Percentiles rank a stretch among this genome's conserved stretches.
phyloP scores from a whole-genome alignment of 108 stramenopile species.

The Aurantiochytrium sp. region DNA sequence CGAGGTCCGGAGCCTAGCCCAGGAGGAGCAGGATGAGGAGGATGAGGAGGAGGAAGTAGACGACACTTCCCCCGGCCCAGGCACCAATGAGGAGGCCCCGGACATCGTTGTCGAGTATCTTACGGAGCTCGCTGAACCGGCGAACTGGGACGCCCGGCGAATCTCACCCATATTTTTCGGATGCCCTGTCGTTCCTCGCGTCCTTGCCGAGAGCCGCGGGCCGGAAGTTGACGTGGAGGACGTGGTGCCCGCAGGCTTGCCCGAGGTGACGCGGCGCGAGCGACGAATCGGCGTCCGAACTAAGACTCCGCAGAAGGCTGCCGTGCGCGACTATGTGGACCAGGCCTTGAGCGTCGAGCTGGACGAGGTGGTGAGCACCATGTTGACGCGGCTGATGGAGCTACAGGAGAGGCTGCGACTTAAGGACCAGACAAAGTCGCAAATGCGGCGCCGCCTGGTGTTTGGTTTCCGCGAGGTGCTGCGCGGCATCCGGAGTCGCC shows the following conservation, averaged over 20 bases:
- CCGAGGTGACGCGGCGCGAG: not conserved
- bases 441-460: conserved; percentile 60
- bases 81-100: no score
- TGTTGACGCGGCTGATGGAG: conserved; percentile 34
- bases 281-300: not conserved
- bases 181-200: not conserved
- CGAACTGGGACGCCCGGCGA: not conserved
- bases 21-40: no score
- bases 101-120: no score
- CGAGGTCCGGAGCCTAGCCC: no score
- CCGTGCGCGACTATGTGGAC: not conserved
- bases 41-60: no score
- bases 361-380: conserved; percentile 8
- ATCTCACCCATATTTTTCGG: conserved; percentile 3
- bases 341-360: conserved; percentile 35
- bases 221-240: not conserved
- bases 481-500: conserved; percentile 74
- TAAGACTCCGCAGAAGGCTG: not conserved
- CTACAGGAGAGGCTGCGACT: conserved; percentile 40
- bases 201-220: not conserved
- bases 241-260: not conserved
- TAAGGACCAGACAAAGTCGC: conserved; percentile 36
- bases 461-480: conserved; percentile 85
- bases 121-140: no score
- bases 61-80: no score